Evolutionary conservation across 2,329 filamentous ascomycete genomes (phyloP).

Genomic region (Pseudomassariella vexata): DNA sequence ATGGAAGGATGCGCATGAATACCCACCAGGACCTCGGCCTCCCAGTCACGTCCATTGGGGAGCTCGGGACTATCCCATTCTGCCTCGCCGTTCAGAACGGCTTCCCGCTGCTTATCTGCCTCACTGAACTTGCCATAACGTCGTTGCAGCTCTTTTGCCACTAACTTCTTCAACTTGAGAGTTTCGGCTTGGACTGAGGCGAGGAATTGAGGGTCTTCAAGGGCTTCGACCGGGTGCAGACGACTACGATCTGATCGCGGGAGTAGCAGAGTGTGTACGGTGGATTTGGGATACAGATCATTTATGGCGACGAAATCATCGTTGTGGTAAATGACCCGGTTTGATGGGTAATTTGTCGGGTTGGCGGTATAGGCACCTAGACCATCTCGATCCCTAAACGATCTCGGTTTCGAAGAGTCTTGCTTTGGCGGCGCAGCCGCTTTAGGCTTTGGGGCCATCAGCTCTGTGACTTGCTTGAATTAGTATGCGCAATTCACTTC

Average conservation of each 20-base stretch:
- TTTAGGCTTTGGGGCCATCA: constrained; percentile 47
- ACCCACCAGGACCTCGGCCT: constrained; percentile 65
- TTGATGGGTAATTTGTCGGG: constrained; percentile 54
- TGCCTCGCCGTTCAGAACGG: constrained; percentile 56
- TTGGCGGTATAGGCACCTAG: constrained; percentile 61
- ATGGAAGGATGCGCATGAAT: constrained; percentile 87
- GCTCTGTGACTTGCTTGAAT: constrained; percentile 37
- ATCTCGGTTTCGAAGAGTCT: constrained; percentile 9
- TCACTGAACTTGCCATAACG: constrained; percentile 58
- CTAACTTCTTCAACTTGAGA: constrained; percentile 55
- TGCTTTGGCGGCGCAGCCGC: constrained; percentile 10
- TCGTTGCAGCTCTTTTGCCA: constrained; percentile 69
- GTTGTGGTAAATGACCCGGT: constrained; percentile 59
- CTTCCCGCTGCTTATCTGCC: constrained; percentile 58
- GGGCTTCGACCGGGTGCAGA: constrained; percentile 71
- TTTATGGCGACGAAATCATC: constrained; percentile 70
- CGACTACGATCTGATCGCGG: constrained; percentile 58
- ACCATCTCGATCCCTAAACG: constrained; percentile 46
- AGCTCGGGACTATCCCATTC: constrained; percentile 40
- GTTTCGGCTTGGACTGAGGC: constrained; percentile 56
- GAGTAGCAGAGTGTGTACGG: constrained; percentile 81
- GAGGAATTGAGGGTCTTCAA: constrained; percentile 67
- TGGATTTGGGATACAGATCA: constrained; percentile 82
- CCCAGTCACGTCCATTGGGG: constrained; percentile 74
- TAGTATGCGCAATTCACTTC: constrained; percentile 4